A percentile compares a stretch with the other conserved stretches of the same genome.
Conservation (phyloP, 176 grass and related monocot genomes). For the Ampelocalamus luodianensis region DNA sequence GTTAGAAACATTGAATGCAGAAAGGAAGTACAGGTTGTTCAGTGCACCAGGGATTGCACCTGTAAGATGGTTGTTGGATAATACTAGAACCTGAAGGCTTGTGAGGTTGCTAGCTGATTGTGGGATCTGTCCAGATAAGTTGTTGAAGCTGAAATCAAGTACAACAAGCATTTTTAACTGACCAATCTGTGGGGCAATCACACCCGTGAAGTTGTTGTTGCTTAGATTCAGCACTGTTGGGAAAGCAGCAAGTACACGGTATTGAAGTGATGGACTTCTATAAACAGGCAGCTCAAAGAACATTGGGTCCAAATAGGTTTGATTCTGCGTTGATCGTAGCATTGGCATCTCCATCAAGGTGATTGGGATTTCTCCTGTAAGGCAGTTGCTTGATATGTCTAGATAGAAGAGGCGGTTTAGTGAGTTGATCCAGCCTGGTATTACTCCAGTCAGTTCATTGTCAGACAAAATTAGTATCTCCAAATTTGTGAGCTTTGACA, state of each 20-base stretch:
- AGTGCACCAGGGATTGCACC: too few species aligned
- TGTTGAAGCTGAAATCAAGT: too few species aligned
- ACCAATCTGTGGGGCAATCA: neutral
- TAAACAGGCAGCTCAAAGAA: conserved; percentile 37
- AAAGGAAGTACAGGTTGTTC: too few species aligned
- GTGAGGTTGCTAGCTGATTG: too few species aligned
- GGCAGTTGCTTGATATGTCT: conserved; percentile 33
- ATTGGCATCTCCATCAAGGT: conserved; percentile 1
- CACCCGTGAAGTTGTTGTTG: conserved; percentile 1
- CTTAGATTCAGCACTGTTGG: neutral
- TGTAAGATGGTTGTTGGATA: too few species aligned
- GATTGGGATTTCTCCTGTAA: conserved; percentile 25
- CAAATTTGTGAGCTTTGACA: conserved; percentile 41
- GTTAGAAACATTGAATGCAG: too few species aligned
- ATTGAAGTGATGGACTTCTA: neutral
- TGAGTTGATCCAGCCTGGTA: conserved; percentile 36
- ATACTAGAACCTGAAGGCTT: too few species aligned
- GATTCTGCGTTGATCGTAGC: neutral
- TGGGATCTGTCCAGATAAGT: too few species aligned
- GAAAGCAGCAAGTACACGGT: neutral
- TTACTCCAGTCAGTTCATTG: conserved; percentile 34
- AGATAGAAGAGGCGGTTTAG: conserved; percentile 21
- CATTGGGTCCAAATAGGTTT: neutral
- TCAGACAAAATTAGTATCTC: neutral
- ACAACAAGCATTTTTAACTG: too few species aligned